Conservation (phyloP, 2,329 filamentous ascomycete genomes). For the Penicillium hordei region DNA sequence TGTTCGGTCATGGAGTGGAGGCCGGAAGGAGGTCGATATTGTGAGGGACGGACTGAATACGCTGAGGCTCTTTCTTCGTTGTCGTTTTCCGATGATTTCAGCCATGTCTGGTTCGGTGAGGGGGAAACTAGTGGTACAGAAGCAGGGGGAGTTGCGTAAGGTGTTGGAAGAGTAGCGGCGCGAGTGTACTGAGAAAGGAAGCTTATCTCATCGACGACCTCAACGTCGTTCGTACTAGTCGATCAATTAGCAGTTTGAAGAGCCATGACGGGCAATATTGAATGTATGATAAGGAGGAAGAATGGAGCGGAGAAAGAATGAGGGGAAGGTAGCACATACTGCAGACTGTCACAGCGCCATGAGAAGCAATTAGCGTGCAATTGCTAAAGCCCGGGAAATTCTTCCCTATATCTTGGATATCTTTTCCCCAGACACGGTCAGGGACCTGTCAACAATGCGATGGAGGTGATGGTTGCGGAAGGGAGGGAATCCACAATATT, state of each 20-base stretch:
- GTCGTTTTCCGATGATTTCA: conserved; percentile 33
- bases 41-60: conserved; percentile 33
- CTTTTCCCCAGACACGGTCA: background rate
- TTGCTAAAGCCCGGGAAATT: conserved; percentile 12
- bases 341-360: conserved; percentile 34
- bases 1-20: conserved; percentile 35
- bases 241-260: conserved; percentile 6
- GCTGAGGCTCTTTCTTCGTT: conserved; percentile 39
- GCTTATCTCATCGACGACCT: conserved; percentile 34
- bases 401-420: conserved; percentile 3
- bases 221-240: conserved; percentile 29
- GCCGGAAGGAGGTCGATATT: conserved; percentile 22
- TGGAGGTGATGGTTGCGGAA: conserved; percentile 5
- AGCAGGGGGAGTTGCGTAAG: conserved; percentile 6
- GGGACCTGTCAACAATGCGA: conserved; percentile 23
- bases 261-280: background rate
- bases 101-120: conserved; percentile 29
- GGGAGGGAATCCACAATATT: background rate
- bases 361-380: conserved; percentile 28
- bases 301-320: conserved; percentile 22
- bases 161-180: conserved; percentile 8
- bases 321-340: conserved; percentile 31
- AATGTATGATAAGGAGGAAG: conserved; percentile 12
- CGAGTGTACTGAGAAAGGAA: conserved; percentile 14
- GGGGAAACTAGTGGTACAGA: conserved; percentile 4